Evolutionary conservation across 2,329 filamentous ascomycete genomes (phyloP).

Genomic region (Fragosphaeria purpurea): DNA sequence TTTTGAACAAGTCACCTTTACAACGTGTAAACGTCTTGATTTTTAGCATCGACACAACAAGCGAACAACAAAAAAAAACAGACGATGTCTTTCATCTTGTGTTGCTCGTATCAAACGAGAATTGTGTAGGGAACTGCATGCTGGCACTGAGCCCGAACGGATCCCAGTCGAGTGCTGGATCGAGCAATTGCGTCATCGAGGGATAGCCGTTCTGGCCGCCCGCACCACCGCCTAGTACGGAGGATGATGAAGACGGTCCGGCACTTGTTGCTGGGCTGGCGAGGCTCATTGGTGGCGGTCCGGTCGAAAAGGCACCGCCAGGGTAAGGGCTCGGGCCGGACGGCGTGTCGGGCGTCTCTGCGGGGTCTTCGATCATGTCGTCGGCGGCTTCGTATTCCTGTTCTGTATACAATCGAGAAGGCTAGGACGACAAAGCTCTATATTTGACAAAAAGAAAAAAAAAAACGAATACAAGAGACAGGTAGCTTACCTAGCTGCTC

Average conservation of each 20-base stretch:
- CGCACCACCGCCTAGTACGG: slow-evolving; percentile 4
- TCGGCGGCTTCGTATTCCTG: slow-evolving; percentile 91
- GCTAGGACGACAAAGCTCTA: slow-evolving; percentile 57
- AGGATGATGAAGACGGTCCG: slow-evolving; percentile 10
- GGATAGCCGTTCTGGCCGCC: slow-evolving; percentile 52
- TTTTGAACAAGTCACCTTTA: too few species aligned
- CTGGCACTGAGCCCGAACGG: slow-evolving; percentile 88
- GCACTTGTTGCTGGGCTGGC: slow-evolving; percentile 23
- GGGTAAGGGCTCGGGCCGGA: slow-evolving; percentile 56
- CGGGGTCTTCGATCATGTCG: slow-evolving; percentile 78
- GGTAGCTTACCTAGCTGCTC: slow-evolving; percentile 81
- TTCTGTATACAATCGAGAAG: slow-evolving; percentile 65
- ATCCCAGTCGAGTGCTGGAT: slow-evolving; percentile 83
- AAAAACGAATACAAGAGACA: slow-evolving; percentile 31
- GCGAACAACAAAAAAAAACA: slow-evolving; percentile 9
- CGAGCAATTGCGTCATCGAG: slow-evolving; percentile 53
- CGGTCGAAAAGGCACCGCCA: slow-evolving; percentile 39
- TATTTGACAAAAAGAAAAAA: slow-evolving; percentile 29
- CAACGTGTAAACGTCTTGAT: too few species aligned
- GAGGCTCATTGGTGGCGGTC: slow-evolving; percentile 31
- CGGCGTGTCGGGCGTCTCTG: slow-evolving; percentile 51
- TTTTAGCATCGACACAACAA: slow-evolving; percentile 7
- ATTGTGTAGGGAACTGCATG: slow-evolving; percentile 88
- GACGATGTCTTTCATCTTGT: slow-evolving; percentile 26
- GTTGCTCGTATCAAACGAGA: slow-evolving; percentile 59